Evolutionary conservation across 2,329 filamentous ascomycete genomes (phyloP), one percentile per base, ranked within the genome.

Genomic region (Diaporthe sp.): DNA sequence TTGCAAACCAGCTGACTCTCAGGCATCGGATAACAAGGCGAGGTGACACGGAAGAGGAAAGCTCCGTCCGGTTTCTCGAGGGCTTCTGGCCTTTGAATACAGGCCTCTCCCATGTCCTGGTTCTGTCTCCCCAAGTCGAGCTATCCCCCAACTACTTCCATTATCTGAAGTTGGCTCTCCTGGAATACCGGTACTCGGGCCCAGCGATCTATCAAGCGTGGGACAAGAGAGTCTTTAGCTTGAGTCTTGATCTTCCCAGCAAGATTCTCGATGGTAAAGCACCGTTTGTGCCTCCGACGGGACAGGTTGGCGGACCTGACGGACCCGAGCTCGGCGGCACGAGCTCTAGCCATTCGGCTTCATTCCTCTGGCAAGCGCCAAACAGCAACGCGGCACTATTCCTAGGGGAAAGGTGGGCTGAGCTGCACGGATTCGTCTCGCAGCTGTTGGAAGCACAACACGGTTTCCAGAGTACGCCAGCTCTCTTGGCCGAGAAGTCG

Each of bases 321-420:
- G 39, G 34, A 13, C 34, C 42, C 19, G 51, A 49, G 15, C 53
- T 70, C 13, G 71, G 53, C n/a, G 22, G 39, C 25, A 10, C 46
- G 2, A 28, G 19, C 15, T 78, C 80, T 13, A 79, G 83, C 39
- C 80, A 83, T 7, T 68, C 84, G 7, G 89, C 90, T 0, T 88
- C 94, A 0, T 97, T 98, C 80, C 86, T 98, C 12, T 98, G 95
- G 93, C 94, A 98, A 84, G 91, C 92, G 2, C 96, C 96, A 7
- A 94, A 92, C 78, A 94, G 93, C 80, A 94, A 97, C 78, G 96
- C 96, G 0, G 91, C 92, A 15, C 87, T 99, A 13, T 93, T 96
- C 82, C 92, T 97, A 74, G 95, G 96, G 58, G 91, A 95, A 65
- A 95, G 93, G 81, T 99, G 97, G 97, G 86, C 90, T 17, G 94